Evolutionary conservation across 1,139 yeast species (phyloP).

Genomic region (Nakaseomyces nivariensis): DNA sequence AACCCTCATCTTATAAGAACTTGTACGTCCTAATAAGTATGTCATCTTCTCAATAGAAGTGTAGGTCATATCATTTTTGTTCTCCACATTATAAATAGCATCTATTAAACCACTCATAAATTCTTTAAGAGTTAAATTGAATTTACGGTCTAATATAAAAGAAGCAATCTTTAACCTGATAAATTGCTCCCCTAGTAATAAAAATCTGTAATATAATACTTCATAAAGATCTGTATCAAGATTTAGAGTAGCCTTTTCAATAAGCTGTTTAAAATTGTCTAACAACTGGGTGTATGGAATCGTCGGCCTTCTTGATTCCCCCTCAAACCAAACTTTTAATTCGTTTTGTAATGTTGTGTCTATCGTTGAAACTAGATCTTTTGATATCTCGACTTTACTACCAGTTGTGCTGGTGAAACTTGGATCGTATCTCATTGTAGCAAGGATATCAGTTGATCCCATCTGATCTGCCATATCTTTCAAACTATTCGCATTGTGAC

Average conservation of each 20-base stretch:
- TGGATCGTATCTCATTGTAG: constrained; percentile 72
- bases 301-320: too few species aligned
- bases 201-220: constrained; percentile 35
- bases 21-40: constrained; percentile 14
- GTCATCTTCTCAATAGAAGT: constrained; percentile 16
- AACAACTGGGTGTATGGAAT: too few species aligned
- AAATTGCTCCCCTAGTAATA: constrained; percentile 55
- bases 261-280: too few species aligned
- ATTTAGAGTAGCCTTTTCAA: constrained; percentile 3
- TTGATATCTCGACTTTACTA: neutral
- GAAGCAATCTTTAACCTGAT: constrained; percentile 48
- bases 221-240: constrained; percentile 6
- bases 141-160: constrained; percentile 43
- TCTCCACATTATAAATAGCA: constrained; percentile 5
- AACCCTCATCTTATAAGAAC: constrained; percentile 52
- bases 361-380: neutral
- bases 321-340: neutral
- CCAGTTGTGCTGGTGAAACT: constrained; percentile 18
- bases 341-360: neutral
- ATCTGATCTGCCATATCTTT: neutral
- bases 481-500: neutral
- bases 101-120: constrained; percentile 38
- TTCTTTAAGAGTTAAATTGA: constrained; percentile 35
- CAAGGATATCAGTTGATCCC: constrained; percentile 35
- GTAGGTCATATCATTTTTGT: constrained; percentile 13